Percentiles rank a stretch among this genome's conserved stretches.
phyloP scores from a whole-genome alignment of 2,329 filamentous ascomycete species.

The Paramyrothecium roridum region DNA sequence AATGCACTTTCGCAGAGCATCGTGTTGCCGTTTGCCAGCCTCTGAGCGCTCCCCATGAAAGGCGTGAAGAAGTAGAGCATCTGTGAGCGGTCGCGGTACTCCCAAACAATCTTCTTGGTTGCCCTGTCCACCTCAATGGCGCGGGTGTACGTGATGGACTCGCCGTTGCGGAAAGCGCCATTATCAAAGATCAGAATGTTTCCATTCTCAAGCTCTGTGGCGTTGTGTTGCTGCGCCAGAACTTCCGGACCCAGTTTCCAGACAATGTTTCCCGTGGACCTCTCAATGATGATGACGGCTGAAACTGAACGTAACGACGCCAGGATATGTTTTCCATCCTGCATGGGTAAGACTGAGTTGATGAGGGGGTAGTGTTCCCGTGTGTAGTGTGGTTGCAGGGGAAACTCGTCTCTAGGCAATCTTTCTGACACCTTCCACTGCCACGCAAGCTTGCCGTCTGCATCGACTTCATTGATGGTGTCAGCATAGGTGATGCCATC shows the following conservation, averaged over 20 bases:
- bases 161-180: conserved; percentile 21
- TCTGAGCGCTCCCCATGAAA: conserved; percentile 25
- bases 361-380: conserved; percentile 26
- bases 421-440: conserved; percentile 24
- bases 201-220: conserved; percentile 22
- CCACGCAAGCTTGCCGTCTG: conserved; percentile 17
- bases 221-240: conserved; percentile 25
- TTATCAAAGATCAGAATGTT: conserved; percentile 28
- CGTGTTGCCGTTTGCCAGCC: conserved; percentile 21
- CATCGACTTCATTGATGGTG: conserved; percentile 24
- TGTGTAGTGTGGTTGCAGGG: conserved; percentile 24
- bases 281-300: conserved; percentile 22
- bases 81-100: conserved; percentile 23
- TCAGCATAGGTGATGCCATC: conserved; percentile 24
- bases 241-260: conserved; percentile 19
- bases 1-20: conserved; percentile 23
- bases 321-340: conserved; percentile 22
- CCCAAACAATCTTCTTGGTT: conserved; percentile 21
- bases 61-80: conserved; percentile 26
- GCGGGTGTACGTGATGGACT: conserved; percentile 23
- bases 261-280: conserved; percentile 19
- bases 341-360: conserved; percentile 22
- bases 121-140: conserved; percentile 19
- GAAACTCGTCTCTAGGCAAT: conserved; percentile 19
- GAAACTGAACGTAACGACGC: conserved; percentile 24